Evolutionary conservation across 1,139 yeast species (phyloP).

Genomic region (Pichia inconspicua): DNA sequence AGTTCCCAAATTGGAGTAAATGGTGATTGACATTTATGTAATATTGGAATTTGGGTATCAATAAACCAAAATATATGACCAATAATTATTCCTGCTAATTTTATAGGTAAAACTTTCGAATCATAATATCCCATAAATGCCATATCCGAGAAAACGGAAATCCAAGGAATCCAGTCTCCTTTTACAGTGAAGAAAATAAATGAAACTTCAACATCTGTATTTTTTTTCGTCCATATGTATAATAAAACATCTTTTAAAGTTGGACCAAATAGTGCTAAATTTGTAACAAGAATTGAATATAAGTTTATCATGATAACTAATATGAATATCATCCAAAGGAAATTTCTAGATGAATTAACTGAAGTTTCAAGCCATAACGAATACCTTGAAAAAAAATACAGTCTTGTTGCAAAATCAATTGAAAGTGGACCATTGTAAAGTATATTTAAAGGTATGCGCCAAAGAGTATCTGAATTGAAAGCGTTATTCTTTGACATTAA

Average conservation of each 20-base stretch:
- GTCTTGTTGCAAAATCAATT: slow-evolving; percentile 30
- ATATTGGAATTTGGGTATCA: slow-evolving; percentile 36
- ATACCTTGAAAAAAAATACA: slow-evolving; percentile 33
- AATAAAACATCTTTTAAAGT: slow-evolving; percentile 33
- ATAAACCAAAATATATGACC: slow-evolving; percentile 39
- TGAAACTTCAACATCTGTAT: slow-evolving; percentile 31
- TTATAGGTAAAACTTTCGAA: slow-evolving; percentile 19
- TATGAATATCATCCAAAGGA: slow-evolving; percentile 34
- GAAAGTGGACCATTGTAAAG: slow-evolving; percentile 33
- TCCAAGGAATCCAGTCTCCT: slow-evolving; percentile 33
- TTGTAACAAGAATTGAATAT: slow-evolving; percentile 27
- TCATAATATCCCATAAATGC: slow-evolving; percentile 1
- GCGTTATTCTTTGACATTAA: neutral
- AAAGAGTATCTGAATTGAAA: neutral
- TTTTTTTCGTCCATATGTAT: slow-evolving; percentile 40
- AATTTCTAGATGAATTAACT: slow-evolving; percentile 31
- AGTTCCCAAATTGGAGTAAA: slow-evolving; percentile 28
- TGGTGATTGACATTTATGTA: slow-evolving; percentile 26
- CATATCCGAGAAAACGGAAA: slow-evolving; percentile 16
- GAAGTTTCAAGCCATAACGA: slow-evolving; percentile 36
- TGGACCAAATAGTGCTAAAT: slow-evolving; percentile 31
- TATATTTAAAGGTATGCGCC: slow-evolving; percentile 17
- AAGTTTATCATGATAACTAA: slow-evolving; percentile 25
- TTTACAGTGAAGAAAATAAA: slow-evolving; percentile 4
- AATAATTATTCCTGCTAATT: slow-evolving; percentile 32